Conservation (phyloP, 495 filamentous ascomycete species). For the Clavariopsis aquatica region DNA sequence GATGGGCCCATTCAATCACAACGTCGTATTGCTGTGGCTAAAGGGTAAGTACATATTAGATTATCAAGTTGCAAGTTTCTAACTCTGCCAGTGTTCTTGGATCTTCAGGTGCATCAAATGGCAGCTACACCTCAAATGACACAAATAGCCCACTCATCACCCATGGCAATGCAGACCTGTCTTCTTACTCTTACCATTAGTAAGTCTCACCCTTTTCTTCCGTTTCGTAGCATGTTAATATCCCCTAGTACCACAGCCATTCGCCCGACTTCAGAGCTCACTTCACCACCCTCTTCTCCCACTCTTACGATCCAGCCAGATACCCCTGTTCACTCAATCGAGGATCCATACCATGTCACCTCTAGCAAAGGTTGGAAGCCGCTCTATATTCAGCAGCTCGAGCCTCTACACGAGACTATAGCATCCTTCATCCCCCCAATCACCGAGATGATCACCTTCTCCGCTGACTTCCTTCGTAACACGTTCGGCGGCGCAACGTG, state of each 20-base stretch:
- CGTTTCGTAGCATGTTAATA: background rate
- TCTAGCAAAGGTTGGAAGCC: conserved; percentile 20
- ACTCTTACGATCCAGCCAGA: background rate
- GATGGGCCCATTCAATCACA: background rate
- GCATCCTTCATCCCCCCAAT: conserved; percentile 13
- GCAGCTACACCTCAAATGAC: background rate
- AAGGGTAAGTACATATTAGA: conserved; percentile 5
- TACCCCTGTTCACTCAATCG: conserved; percentile 7
- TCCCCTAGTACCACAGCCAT: background rate
- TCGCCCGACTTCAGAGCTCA: background rate
- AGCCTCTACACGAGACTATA: background rate
- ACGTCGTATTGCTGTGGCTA: background rate
- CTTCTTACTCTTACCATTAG: background rate
- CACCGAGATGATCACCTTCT: conserved; percentile 36
- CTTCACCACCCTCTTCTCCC: background rate
- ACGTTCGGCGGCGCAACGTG: conserved; percentile 39
- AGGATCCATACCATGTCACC: background rate
- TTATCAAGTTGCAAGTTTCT: background rate
- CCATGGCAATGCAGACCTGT: conserved; percentile 9
- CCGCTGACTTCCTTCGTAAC: conserved; percentile 39
- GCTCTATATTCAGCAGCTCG: conserved; percentile 4
- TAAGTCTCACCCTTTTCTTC: background rate
- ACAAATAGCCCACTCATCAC: conserved; percentile 7
- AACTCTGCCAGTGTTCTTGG: background rate
- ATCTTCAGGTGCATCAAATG: background rate